Percentiles rank a stretch among this genome's conserved stretches.
Evolutionary conservation across 1,284 basidiomycete species (phyloP).

Genomic region (Cutaneotrichosporon cyanovorans): DNA sequence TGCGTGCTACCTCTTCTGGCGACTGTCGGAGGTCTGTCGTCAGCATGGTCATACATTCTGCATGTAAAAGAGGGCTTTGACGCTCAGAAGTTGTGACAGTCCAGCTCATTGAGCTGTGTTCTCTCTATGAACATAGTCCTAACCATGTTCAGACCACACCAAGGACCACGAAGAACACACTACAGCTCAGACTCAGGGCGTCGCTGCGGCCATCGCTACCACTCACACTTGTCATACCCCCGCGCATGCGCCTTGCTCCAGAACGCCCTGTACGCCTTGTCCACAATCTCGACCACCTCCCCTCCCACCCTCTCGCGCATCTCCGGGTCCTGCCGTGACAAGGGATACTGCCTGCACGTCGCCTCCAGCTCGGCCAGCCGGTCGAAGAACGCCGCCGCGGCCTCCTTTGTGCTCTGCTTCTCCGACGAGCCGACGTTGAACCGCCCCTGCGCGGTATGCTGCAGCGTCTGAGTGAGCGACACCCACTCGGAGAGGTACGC

Average conservation of each 20-base stretch:
- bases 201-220: too few relatives aligned
- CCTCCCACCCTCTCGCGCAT: slow-evolving; percentile 37
- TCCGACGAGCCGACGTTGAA: slow-evolving; percentile 33
- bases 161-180: background rate
- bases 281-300: slow-evolving; percentile 37
- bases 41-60: too few relatives aligned
- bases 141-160: background rate
- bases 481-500: slow-evolving; percentile 38
- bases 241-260: slow-evolving; percentile 27
- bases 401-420: slow-evolving; percentile 41
- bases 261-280: slow-evolving; percentile 26
- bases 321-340: slow-evolving; percentile 38
- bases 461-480: slow-evolving; percentile 28
- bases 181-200: slow-evolving; percentile 13
- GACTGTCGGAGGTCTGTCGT: slow-evolving; percentile 29
- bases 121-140: too few relatives aligned
- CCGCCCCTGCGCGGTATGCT: slow-evolving; percentile 21
- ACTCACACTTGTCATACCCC: slow-evolving; percentile 40
- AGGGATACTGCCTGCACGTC: slow-evolving; percentile 26
- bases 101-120: too few relatives aligned
- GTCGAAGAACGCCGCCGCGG: slow-evolving; percentile 40
- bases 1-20: slow-evolving; percentile 31
- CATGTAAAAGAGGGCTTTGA: too few relatives aligned
- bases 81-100: too few relatives aligned
- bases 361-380: slow-evolving; percentile 36